Conservation (phyloP, 768 basidiomycete species). For the Lactarius deliciosus region DNA sequence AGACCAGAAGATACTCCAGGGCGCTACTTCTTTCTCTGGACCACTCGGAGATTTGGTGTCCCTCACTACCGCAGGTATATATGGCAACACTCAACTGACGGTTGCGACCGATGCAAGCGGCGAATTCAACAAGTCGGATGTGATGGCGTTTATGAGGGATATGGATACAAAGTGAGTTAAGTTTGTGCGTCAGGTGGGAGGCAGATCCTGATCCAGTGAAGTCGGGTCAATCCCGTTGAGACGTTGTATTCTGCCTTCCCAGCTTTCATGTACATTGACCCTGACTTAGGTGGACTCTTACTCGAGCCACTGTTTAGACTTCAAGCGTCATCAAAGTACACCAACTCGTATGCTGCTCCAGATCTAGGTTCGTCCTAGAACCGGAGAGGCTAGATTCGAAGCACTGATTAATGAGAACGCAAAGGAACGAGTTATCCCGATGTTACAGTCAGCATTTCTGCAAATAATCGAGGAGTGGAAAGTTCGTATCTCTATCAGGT, state of each 20-base stretch:
- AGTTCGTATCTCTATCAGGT: slow-evolving; percentile 3
- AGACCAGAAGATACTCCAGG: slow-evolving; percentile 47
- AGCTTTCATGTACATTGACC: slow-evolving; percentile 53
- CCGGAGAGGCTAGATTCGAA: no score
- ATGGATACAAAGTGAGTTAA: slow-evolving; percentile 39
- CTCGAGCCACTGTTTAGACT: slow-evolving; percentile 31
- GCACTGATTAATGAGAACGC: not conserved
- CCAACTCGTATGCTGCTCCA: slow-evolving; percentile 22
- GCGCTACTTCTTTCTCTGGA: slow-evolving; percentile 48
- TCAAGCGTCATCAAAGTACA: slow-evolving; percentile 22
- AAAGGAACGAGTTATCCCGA: slow-evolving; percentile 14
- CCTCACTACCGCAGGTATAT: slow-evolving; percentile 53
- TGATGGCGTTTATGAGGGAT: slow-evolving; percentile 51
- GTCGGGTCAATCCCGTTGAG: slow-evolving; percentile 49
- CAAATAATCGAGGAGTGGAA: slow-evolving; percentile 12
- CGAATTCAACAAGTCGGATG: slow-evolving; percentile 50
- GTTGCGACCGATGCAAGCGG: slow-evolving; percentile 48
- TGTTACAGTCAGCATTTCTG: slow-evolving; percentile 1
- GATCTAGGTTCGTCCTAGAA: slow-evolving; percentile 28
- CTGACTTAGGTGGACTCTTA: slow-evolving; percentile 41
- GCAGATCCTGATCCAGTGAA: slow-evolving; percentile 9
- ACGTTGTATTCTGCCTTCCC: slow-evolving; percentile 53
- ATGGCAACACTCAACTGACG: slow-evolving; percentile 55
- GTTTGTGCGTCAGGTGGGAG: not conserved
- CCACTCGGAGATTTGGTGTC: slow-evolving; percentile 54